Percentiles rank a stretch among this genome's conserved stretches.
phyloP scores from a whole-genome alignment of 1,284 basidiomycete species.

The Ceratobasidium sp. region DNA sequence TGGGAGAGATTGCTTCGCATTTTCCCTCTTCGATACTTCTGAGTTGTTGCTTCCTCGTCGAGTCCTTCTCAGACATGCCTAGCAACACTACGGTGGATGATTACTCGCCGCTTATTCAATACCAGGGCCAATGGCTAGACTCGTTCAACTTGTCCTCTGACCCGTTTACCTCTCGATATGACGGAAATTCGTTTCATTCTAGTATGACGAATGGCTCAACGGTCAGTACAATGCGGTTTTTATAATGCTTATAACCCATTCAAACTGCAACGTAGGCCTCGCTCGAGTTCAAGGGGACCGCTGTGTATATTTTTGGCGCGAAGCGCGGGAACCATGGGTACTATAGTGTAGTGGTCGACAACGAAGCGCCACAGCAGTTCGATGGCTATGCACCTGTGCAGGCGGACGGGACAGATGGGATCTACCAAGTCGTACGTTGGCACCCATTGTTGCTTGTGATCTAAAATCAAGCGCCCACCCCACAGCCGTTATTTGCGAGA shows the following conservation, averaged over 20 bases:
- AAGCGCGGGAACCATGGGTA: constrained; percentile 24
- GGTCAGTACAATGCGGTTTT: neutral
- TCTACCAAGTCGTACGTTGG: constrained; percentile 11
- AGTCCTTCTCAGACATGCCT: constrained; percentile 1
- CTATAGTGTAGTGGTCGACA: constrained; percentile 12
- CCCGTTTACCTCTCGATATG: constrained; percentile 2
- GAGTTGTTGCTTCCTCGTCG: too few relatives aligned
- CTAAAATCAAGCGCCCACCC: too few relatives aligned
- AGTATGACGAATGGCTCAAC: constrained; percentile 6
- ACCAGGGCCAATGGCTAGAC: constrained; percentile 3
- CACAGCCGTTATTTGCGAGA: constrained; percentile 11
- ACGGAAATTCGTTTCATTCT: neutral
- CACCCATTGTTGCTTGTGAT: too few relatives aligned
- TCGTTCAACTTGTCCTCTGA: constrained; percentile 8
- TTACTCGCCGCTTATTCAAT: constrained; percentile 13
- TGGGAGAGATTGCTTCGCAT: too few relatives aligned
- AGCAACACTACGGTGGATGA: constrained; percentile 11
- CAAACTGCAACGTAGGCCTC: neutral
- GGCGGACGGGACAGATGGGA: constrained; percentile 14
- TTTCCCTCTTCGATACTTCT: too few relatives aligned
- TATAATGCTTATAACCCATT: neutral
- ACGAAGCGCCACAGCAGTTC: neutral
- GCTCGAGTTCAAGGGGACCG: constrained; percentile 11
- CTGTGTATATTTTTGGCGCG: constrained; percentile 26
- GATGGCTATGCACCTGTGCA: constrained; percentile 15